Conservation (phyloP, 371 early-diverging fungal genomes). For the Apophysomyces variabilis region DNA sequence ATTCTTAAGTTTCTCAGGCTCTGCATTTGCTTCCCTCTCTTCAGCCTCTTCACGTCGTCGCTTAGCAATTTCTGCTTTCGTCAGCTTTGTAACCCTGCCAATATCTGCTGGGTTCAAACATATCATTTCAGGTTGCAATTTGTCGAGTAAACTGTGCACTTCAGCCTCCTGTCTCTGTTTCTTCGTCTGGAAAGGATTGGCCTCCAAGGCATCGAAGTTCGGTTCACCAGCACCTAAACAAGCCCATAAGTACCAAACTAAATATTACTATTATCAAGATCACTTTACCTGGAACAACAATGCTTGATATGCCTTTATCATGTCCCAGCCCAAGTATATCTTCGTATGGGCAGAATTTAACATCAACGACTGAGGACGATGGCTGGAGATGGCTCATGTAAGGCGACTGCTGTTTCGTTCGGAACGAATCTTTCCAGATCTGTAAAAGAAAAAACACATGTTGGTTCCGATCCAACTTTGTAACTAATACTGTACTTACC, state of each 20-base stretch:
- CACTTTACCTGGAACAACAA: slow-evolving; percentile 87
- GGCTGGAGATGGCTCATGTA: slow-evolving; percentile 88
- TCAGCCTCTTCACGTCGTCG: slow-evolving; percentile 49
- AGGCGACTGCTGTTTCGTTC: slow-evolving; percentile 75
- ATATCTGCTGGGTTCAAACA: slow-evolving; percentile 78
- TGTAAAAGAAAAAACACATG: slow-evolving; percentile 4
- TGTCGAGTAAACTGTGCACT: slow-evolving; percentile 92
- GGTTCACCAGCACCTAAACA: slow-evolving; percentile 87
- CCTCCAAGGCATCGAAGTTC: slow-evolving; percentile 94
- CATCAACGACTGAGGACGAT: slow-evolving; percentile 54
- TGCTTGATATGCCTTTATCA: slow-evolving; percentile 76
- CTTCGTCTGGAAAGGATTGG: slow-evolving; percentile 94
- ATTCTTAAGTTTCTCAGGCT: slow-evolving; percentile 55
- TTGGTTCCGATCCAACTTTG: neutral
- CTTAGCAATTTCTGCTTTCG: slow-evolving; percentile 51
- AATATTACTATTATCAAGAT: neutral
- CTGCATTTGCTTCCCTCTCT: slow-evolving; percentile 36
- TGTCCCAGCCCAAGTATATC: slow-evolving; percentile 97
- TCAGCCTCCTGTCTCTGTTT: slow-evolving; percentile 93
- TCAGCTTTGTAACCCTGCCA: slow-evolving; percentile 67
- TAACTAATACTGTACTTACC: slow-evolving; percentile 37
- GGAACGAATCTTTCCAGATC: slow-evolving; percentile 91
- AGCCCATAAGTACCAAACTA: neutral
- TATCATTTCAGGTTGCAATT: slow-evolving; percentile 90
- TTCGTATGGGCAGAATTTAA: slow-evolving; percentile 95